These are phyloP conservation scores for Xerocomellus intermedius DNA, from an alignment of 768 basidiomycete genomes.

Conservation along the genomic window DNA sequence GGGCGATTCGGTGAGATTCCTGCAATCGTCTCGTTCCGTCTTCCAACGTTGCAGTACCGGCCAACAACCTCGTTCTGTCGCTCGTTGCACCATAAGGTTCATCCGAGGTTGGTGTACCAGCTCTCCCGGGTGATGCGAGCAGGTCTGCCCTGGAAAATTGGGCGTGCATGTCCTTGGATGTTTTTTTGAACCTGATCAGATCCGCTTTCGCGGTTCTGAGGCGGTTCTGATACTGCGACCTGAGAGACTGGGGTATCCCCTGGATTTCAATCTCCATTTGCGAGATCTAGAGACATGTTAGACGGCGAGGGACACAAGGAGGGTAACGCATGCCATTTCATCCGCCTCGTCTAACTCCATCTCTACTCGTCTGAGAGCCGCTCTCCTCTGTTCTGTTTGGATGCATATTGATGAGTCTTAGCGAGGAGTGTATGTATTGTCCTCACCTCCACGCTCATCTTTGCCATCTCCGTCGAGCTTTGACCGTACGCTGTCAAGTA, in stretches of 20 bases:
- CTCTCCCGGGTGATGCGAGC: conserved; percentile 49
- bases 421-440: neutral
- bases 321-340: conserved; percentile 69
- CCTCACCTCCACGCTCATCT: conserved; percentile 67
- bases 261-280: conserved; percentile 99
- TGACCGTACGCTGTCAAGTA: conserved; percentile 68
- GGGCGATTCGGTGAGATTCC: conserved; percentile 87
- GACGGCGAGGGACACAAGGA: neutral
- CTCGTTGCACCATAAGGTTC: conserved; percentile 73
- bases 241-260: conserved; percentile 85
- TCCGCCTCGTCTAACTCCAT: conserved; percentile 98
- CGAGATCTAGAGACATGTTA: conserved; percentile 60
- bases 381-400: conserved; percentile 72
- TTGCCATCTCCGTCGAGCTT: conserved; percentile 74
- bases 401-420: conserved; percentile 1
- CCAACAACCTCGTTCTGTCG: conserved; percentile 77
- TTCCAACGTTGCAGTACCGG: conserved; percentile 74
- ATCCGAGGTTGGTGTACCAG: conserved; percentile 52
- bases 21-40: conserved; percentile 84
- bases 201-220: conserved; percentile 74
- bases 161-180: conserved; percentile 68
- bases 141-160: conserved; percentile 75
- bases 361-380: conserved; percentile 77
- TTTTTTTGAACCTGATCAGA: conserved; percentile 77
- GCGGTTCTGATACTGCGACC: conserved; percentile 71